Conservation (phyloP, 2,329 filamentous ascomycete species). For the Fonsecaea multimorphosa region DNA sequence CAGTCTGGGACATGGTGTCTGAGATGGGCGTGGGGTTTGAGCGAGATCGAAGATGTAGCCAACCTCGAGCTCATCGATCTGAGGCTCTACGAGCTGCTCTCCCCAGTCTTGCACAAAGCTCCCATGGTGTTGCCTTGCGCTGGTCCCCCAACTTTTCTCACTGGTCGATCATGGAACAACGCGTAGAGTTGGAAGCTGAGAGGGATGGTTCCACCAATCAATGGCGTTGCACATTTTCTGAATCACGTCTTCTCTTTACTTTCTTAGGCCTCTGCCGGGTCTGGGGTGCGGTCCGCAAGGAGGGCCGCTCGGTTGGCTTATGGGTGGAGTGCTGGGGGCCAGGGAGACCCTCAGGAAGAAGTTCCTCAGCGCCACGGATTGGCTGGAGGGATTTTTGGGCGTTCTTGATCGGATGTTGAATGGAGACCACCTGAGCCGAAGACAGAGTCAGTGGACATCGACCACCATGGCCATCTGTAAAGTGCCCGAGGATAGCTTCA, state of each 20-base stretch:
- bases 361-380: constrained; percentile 13
- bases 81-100: not conserved
- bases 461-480: constrained; percentile 11
- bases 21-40: not conserved
- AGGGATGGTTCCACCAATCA: constrained; percentile 2
- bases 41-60: constrained; percentile 16
- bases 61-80: not conserved
- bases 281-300: constrained; percentile 23
- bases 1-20: not conserved
- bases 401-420: not conserved
- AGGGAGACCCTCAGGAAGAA: constrained; percentile 1
- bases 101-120: not conserved
- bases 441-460: not conserved
- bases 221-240: not conserved
- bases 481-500: not conserved
- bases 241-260: constrained; percentile 7
- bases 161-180: not conserved
- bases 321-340: constrained; percentile 13
- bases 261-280: constrained; percentile 14
- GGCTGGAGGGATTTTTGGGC: constrained; percentile 6
- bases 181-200: constrained; percentile 1
- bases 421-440: not conserved
- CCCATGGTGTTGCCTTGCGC: constrained; percentile 8
- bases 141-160: not conserved
- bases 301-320: constrained; percentile 23